phyloP scores from a whole-genome alignment of 306 rosid species.

The Cicer judaicum region DNA sequence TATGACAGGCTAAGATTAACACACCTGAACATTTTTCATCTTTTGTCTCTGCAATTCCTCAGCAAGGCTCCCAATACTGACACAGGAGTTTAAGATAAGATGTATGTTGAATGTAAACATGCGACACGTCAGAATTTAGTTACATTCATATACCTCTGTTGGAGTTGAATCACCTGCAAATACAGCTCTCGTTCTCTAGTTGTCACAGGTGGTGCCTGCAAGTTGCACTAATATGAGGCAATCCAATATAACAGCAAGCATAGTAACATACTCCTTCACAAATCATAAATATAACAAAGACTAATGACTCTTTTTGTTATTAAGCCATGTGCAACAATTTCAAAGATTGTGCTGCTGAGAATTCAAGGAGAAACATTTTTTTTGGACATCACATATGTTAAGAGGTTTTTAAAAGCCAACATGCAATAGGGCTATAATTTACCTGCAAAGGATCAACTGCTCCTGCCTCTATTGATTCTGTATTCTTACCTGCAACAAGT shows the following conservation, averaged over 20 bases:
- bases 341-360: conserved; percentile 1
- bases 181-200: conserved; percentile 74
- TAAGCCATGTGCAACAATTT: conserved; percentile 7
- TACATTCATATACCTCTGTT: conserved; percentile 68
- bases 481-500: conserved; percentile 63
- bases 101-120: conserved; percentile 24
- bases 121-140: conserved; percentile 28
- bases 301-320: conserved; percentile 3
- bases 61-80: conserved; percentile 70
- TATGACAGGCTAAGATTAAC: conserved; percentile 15
- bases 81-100: conserved; percentile 44
- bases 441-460: conserved; percentile 74
- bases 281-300: conserved; percentile 26
- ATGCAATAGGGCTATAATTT: conserved; percentile 38
- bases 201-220: conserved; percentile 63
- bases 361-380: background rate
- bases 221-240: conserved; percentile 41
- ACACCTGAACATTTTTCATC: conserved; percentile 83
- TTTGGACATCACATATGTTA: background rate
- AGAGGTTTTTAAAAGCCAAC: conserved; percentile 17
- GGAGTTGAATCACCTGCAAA: conserved; percentile 67
- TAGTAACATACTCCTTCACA: conserved; percentile 16
- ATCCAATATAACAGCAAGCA: conserved; percentile 29
- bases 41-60: conserved; percentile 86
- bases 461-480: conserved; percentile 66